Base-by-base conservation (phyloP, 2,329 filamentous ascomycete genomes). In the Fusarium dimerum region DNA sequence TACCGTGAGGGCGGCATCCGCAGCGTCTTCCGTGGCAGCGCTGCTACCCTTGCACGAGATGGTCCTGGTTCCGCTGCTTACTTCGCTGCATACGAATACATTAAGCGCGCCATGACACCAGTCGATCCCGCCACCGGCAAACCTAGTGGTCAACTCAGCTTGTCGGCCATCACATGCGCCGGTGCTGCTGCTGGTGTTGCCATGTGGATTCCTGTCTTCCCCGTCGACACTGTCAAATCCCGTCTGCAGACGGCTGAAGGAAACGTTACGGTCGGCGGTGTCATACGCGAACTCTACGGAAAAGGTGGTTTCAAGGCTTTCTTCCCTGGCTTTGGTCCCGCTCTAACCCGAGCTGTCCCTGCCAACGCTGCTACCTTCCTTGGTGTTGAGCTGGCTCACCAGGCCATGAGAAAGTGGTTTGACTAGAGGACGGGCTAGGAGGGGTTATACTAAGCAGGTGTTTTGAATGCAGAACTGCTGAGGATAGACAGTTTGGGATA, bases 181-280 rank as follows among this genome's bases (percentile, higher is more conserved):
- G 94, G 94, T 64, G 94, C 90, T 57, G 89, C 87, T 5, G 94
- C 94, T 0, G 94, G 94, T 68, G 84, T 99, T 26, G 94, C 94
- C 57, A 99, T 99, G 94, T 99, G 94, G 94, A 94, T 97, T 62
- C 92, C 94, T 48, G 92, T 99, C 40, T 99, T 99, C 83, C 94
- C 94, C 18, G 83, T 99, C 59, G 94, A 99, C 69, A 99, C 94
- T 0, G 87, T 99, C 76, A 99, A 99, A 84, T 92, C 88, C 59
- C 81, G 92, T 38, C 76, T 99, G 70, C 94, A 99, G 80, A 96
- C 90, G 41, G 91, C 91, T 40, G 89, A 94, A 67, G 92, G 91
- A 45, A 88, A 88, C 62, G 87, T 92, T 45, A 90, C 88, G 0
- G 84, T 99, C 47, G 82, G 86, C 15, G 86, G 89, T 8, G 90